These are phyloP conservation scores for Botrytis pseudocinerea DNA, from an alignment of 2,329 filamentous ascomycete species.

Conservation along the genomic window DNA sequence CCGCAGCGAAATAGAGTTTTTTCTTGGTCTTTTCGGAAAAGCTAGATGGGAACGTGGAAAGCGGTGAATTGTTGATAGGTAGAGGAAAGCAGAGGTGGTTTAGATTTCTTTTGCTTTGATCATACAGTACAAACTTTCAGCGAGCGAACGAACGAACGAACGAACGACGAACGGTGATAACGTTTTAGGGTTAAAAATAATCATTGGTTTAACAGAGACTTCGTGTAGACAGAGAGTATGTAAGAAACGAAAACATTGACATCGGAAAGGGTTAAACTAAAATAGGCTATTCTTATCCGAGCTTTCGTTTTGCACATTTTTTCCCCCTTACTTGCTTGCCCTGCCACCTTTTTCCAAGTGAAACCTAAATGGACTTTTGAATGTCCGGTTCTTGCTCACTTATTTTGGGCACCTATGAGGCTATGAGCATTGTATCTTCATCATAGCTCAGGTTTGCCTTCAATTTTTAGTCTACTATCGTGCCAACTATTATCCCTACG, in stretches of 20 bases:
- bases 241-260: constrained; percentile 10
- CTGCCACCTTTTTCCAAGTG: constrained; percentile 12
- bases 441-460: neutral
- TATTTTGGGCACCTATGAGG: constrained; percentile 1
- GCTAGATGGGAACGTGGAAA: constrained; percentile 1
- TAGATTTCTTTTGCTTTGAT: constrained; percentile 5
- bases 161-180: neutral
- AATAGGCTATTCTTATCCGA: constrained; percentile 11
- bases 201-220: neutral
- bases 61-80: constrained; percentile 1
- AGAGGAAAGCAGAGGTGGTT: neutral
- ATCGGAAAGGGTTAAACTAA: neutral
- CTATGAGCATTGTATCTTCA: constrained; percentile 3
- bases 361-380: constrained; percentile 20
- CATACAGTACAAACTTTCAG: neutral
- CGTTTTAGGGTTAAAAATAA: constrained; percentile 14
- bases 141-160: neutral
- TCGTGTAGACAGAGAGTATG: neutral
- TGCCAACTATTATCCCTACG: neutral
- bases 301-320: neutral
- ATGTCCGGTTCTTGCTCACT: constrained; percentile 3
- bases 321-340: constrained; percentile 6
- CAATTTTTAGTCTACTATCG: neutral
- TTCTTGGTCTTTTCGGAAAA: constrained; percentile 2
- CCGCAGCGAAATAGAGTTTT: constrained; percentile 8